Base-by-base conservation (phyloP, 2,329 filamentous ascomycete genomes). In the Tolypocladium amazonense region DNA sequence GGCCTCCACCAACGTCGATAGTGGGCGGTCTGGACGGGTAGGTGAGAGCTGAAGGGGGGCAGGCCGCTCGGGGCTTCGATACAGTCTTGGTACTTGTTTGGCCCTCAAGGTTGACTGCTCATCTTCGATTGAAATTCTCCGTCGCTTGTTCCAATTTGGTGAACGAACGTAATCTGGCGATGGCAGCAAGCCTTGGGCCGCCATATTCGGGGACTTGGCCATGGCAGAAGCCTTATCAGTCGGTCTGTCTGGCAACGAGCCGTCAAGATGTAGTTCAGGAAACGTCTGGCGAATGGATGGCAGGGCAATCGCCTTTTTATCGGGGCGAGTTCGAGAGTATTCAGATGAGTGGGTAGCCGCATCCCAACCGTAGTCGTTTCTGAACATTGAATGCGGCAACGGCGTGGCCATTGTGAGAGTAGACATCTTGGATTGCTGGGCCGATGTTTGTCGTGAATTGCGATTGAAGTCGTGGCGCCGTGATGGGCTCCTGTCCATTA, bases 111-210 rank as follows among this genome's bases (percentile, higher is more conserved):
- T 61, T 35, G 77, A 75, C 38, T 66, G 67, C 33, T 76, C 75
- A 25, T 73, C 70, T 4, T 79, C 78, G 57, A 72, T 68, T 2
- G 76, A 78, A 9, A 76, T 63, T 23, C 79, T 75, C 63, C 77
- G 76, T 61, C 79, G 75, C 71, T 82, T 83, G 66, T 70, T 73
- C n/a, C 70, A 68, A 62, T 66, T 75, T 33, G 81, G 75, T 37
- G 81, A 81, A 68, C 81, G 74, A 15, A 77, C 67, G 63, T 83
- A 83, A 59, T 80, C 76, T 12, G 79, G 75, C 4, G 76, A 74
- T 47, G 74, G 74, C 61, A 58, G 27, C 8, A 55, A 45, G 45
- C 59, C n/a, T n/a, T 37, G 56, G 25, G 25, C 59, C 15, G 47
- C 35, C 18, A 57, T 35, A 33, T 14, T 35, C 18, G 57, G 60